Base-by-base conservation (phyloP, 352 stramenopile genomes). In the Thraustochytrium striatum region DNA sequence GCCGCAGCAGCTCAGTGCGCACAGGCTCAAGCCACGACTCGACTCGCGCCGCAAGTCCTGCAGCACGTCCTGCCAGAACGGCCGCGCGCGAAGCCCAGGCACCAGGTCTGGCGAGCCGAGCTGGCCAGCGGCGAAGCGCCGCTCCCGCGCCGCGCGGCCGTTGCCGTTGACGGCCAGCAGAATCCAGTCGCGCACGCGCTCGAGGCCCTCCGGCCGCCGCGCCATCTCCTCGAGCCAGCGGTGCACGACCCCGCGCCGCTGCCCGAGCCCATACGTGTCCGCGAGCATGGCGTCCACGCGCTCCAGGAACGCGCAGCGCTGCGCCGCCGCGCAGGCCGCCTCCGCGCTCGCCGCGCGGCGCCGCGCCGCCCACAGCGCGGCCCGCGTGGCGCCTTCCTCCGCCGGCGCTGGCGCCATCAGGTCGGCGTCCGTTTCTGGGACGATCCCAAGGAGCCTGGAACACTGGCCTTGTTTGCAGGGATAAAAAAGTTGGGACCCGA, bases 31-130 rank as follows among this genome's bases (percentile, higher is more conserved):
- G 89, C 57, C 87, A 35, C n/a, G 86, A 19, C 50, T 72, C 72
- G 3, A 81, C 41, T 3, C 52, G n/a, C 2, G 5, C 80, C 91
- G 87, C 8, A 92, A 87, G 1, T 21, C 69, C 36, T 69, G 28
- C 16, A 91, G 73, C 84, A 35, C 78, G 32, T 44, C 83, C 28
- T 88, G 72, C 89, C 89, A 93, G 62, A 90, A 84, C 1, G 88
- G 83, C 5, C 53, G 72, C 7, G 86, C 79, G 11, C 73, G 61
- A 65, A 93, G 81, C 30, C 61, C 21, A 8, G 89, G 88, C 11
- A 92, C 81, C 21, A 92, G 21, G 35, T 92, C 84, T 0, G 88
- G 88, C 58, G 88, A 93, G 1, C 89, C 88, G 3, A 82, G 32
- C 72, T 94, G 88, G 87, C 88, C 93, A 0, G 55, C 32, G 0